Base-by-base conservation (phyloP, 179 eudicot species). In the Heliamphora pulchella region DNA sequence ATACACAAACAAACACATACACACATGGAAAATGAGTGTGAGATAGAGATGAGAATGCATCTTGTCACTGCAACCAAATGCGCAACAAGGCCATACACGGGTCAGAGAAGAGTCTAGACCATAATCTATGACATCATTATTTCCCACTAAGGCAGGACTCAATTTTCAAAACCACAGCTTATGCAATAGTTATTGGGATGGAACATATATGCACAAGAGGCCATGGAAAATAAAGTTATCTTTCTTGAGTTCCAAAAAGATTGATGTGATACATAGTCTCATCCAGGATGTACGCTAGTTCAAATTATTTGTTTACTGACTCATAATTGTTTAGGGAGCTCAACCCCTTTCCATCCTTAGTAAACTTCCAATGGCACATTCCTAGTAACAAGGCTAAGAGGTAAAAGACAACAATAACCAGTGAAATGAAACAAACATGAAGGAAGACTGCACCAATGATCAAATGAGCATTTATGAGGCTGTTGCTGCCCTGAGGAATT, bases 21-120 rank as follows among this genome's bases (percentile, higher is more conserved):
- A 31, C 31, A 31, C 31, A 31, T 31, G 74, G 73, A 71, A 54
- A 50, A 8, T 57, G 13, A 54, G 41, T 5, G 64, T n/a, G 55
- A 47, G 80, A 69, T 44, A 68, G 11, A 87, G 80, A 80, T 50
- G 74, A 44, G 67, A 50, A 73, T 55, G 13, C 71, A 67, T 44
- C 48, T 14, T 41, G 43, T 54, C 47, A 61, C 17, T 9, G 9
- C 31, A 77, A 8, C 50, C 31, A 65, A 53, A 4, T 20, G 43
- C 41, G 65, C 31, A 44, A 62, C 63, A 55, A 54, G 64, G 64
- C 46, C 77, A 53, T 55, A 53, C 31, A 31, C 31, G 31, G 31
- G 31, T 63, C 50, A 71, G 17, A 48, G 0, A 2, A 17, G 7
- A 70, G 20, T 10, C 55, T 47, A n/a, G 4, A 17, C 47, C 50